Percentiles rank a stretch among this genome's conserved stretches.
Evolutionary conservation across 1,284 basidiomycete species (phyloP).

Genomic region (Heliocybe sulcata): DNA sequence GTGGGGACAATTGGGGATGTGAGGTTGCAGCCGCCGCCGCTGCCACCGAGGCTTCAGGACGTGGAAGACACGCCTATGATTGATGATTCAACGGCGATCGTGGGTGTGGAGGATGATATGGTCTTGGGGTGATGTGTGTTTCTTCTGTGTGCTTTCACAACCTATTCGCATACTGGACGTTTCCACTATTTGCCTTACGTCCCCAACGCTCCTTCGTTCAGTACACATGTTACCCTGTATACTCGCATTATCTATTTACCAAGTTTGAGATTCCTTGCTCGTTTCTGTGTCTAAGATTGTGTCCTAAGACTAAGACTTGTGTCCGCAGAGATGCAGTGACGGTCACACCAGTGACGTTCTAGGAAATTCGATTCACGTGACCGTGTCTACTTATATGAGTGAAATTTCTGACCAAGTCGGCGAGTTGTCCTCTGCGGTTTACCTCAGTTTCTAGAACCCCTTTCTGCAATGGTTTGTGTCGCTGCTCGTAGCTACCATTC

Average conservation of each 20-base stretch:
- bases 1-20: slow-evolving; percentile 10
- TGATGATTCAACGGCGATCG: neutral
- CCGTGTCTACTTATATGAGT: neutral
- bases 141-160: neutral
- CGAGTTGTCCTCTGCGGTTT: neutral
- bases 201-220: neutral
- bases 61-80: neutral
- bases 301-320: too few relatives aligned
- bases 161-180: neutral
- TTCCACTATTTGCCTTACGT: neutral
- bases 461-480: slow-evolving; percentile 1
- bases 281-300: too few relatives aligned
- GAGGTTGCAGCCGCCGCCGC: neutral
- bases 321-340: neutral
- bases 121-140: neutral
- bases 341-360: neutral
- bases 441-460: neutral
- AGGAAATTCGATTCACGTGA: slow-evolving; percentile 1
- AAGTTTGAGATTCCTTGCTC: neutral
- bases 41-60: neutral
- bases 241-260: neutral
- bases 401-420: neutral
- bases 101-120: neutral
- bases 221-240: neutral
- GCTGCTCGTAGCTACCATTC: neutral